Base-by-base conservation (phyloP, 75 land plant genomes). In the Sequoiadendron giganteum region DNA sequence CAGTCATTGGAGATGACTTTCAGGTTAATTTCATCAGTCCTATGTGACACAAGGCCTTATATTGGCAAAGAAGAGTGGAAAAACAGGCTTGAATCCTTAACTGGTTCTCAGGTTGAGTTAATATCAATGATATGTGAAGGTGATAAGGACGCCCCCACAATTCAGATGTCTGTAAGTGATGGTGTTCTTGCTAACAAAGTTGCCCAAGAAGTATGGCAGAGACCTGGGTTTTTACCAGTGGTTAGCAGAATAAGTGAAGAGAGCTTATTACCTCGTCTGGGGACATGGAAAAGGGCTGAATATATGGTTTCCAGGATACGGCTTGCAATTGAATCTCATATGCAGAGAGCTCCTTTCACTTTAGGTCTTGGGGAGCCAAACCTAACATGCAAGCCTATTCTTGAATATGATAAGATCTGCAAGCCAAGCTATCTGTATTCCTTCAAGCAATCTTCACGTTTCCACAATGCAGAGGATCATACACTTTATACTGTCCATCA, bases 361-460 rank as follows among this genome's bases (percentile, higher is more conserved):
- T 90, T 95, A 0, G 97, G 97, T 0, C 86, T 95, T 1, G 95
- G 97, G 3, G 97, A 96, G 77, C 94, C 95, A 14, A 95, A 95
- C 85, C 92, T 94, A 36, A 47, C 90, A 68, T 92, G 95, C 7
- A 94, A 95, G 83, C 97, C 95, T 14, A 72, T 77, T 36, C 89
- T 95, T 32, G 45, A 10, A 13, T 49, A 49, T 49, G 54, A 49
- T 49, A 49, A 13, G 54, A 49, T 49, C 54, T 49, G 54, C 54
- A 49, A 49, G 54, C 54, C 54, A 49, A 49, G 54, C 54, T 49
- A 49, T 49, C 14, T 49, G 54, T 92, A 94, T 42, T 45, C 91
- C 38, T 82, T 92, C 38, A 92, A 91, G 89, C 73, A 43, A 58
- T 11, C 40, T 3, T 72, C 36, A 58, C 93, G 81, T 70, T 65